Conservation (phyloP, 352 stramenopile species). For the Pythium apleroticum region DNA sequence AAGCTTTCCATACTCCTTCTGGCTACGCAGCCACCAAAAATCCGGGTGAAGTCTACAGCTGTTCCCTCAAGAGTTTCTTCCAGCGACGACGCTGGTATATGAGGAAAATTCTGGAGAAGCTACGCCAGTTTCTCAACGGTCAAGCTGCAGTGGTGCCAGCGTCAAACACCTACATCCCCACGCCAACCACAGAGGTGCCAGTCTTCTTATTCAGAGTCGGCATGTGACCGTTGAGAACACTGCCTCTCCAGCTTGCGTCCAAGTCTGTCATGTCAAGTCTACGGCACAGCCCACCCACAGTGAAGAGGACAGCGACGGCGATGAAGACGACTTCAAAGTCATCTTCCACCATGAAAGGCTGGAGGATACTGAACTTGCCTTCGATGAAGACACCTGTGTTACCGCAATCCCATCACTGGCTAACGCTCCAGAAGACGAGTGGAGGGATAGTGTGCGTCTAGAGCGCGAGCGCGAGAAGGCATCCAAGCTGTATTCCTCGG, state of each 20-base stretch:
- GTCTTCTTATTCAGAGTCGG: neutral
- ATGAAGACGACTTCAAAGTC: neutral
- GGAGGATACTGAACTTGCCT: neutral
- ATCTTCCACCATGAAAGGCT: neutral
- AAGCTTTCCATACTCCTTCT: constrained; percentile 5
- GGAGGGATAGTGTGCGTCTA: neutral
- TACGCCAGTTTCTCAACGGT: neutral
- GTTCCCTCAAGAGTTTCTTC: constrained; percentile 8
- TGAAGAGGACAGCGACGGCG: neutral
- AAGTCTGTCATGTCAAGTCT: neutral
- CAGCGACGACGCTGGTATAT: constrained; percentile 4
- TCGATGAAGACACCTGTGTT: neutral
- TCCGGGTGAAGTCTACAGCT: constrained; percentile 9
- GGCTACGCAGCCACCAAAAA: constrained; percentile 10
- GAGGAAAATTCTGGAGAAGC: constrained; percentile 5
- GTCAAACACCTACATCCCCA: neutral
- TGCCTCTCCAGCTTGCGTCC: neutral
- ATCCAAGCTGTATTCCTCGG: neutral
- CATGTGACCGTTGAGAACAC: neutral
- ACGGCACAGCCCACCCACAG: neutral
- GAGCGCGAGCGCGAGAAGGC: constrained; percentile 3
- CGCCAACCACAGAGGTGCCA: neutral
- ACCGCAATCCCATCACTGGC: neutral
- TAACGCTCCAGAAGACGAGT: neutral
- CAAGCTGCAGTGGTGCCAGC: neutral